Percentiles rank a stretch among this genome's conserved stretches.
These are phyloP conservation scores for Gryganskiella cystojenkinii DNA, from an alignment of 192 early-diverging fungal genomes.

Conservation along the genomic window DNA sequence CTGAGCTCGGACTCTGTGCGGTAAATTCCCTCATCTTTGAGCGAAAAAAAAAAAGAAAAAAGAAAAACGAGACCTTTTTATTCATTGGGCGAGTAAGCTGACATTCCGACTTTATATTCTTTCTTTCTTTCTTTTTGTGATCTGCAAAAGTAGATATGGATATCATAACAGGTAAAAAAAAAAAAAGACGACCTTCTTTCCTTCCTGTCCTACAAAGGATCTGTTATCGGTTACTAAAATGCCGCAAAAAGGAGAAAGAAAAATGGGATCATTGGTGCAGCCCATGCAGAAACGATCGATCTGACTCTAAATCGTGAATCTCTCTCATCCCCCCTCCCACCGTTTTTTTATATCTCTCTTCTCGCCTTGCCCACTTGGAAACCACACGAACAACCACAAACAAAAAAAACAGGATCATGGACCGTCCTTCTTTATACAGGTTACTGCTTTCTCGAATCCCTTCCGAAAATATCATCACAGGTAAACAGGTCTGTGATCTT, in stretches of 20 bases:
- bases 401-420: constrained; percentile 24
- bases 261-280: too few relatives aligned
- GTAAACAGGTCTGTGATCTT: constrained; percentile 30
- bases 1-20: constrained; percentile 30
- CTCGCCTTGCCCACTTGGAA: too few relatives aligned
- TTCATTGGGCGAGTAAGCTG: not conserved
- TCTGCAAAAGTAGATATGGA: constrained; percentile 37
- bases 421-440: constrained; percentile 37
- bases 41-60: too few relatives aligned
- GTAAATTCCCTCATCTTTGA: constrained; percentile 2
- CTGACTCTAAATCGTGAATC: too few relatives aligned
- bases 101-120: not conserved
- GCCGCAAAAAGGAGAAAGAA: constrained; percentile 1
- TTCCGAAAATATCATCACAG: constrained; percentile 12
- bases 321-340: too few relatives aligned
- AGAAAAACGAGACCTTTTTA: not conserved
- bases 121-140: not conserved
- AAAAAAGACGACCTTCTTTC: constrained; percentile 1
- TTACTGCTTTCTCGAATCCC: constrained; percentile 33
- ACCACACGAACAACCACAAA: too few relatives aligned
- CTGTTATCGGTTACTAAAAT: not conserved
- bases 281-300: too few relatives aligned
- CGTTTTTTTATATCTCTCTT: too few relatives aligned
- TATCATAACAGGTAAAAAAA: constrained; percentile 37
- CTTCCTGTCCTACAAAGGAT: not conserved